A percentile compares a stretch with the other conserved stretches of the same genome.
Conservation (phyloP, 2,329 filamentous ascomycete species). For the Cadophora gregata region DNA sequence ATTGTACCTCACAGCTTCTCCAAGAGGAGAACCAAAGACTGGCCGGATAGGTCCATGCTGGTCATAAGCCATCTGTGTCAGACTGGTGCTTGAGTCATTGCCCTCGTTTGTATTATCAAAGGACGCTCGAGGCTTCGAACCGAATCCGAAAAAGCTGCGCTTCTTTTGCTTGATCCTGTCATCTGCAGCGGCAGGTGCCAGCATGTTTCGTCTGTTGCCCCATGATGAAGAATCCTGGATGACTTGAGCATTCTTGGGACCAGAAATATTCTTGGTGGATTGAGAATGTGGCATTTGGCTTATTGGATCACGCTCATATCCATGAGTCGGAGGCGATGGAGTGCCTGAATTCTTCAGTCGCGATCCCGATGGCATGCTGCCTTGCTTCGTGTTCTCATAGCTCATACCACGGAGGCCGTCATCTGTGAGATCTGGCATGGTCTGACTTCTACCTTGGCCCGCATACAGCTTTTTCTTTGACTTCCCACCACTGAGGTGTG, state of each 20-base stretch:
- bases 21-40: conserved; percentile 84
- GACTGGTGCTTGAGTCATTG: conserved; percentile 53
- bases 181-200: conserved; percentile 59
- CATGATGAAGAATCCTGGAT: conserved; percentile 85
- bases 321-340: conserved; percentile 42
- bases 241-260: conserved; percentile 80
- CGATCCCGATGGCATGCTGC: conserved; percentile 43
- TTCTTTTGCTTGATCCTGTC: conserved; percentile 83
- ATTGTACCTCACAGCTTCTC: conserved; percentile 84
- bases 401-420: conserved; percentile 45
- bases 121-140: conserved; percentile 63
- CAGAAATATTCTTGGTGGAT: conserved; percentile 71
- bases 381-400: conserved; percentile 47
- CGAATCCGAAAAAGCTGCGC: conserved; percentile 75
- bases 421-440: conserved; percentile 47
- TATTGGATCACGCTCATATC: conserved; percentile 41
- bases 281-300: conserved; percentile 42
- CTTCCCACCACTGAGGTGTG: conserved; percentile 46
- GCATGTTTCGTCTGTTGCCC: conserved; percentile 74
- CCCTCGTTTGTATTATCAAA: conserved; percentile 65
- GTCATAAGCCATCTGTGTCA: conserved; percentile 50
- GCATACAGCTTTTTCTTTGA: conserved; percentile 52
- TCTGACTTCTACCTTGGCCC: conserved; percentile 43
- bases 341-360: conserved; percentile 42
- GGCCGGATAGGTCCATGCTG: conserved; percentile 64